phyloP scores from a whole-genome alignment of 1,284 basidiomycete genomes.

The Serendipita sp. region DNA sequence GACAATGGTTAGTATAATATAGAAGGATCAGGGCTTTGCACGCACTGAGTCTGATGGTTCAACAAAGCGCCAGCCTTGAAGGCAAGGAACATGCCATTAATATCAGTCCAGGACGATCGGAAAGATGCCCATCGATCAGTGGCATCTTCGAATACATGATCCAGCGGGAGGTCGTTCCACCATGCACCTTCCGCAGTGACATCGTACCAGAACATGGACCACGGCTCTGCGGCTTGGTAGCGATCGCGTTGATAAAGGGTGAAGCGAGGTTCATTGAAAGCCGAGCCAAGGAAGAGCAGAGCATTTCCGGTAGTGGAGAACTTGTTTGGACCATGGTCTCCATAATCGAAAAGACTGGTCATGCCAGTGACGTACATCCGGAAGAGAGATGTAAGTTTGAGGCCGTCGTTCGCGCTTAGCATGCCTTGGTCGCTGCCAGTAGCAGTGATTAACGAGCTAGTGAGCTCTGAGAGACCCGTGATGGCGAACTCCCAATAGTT shows the following conservation, averaged over 20 bases:
- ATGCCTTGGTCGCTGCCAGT: conserved; percentile 75
- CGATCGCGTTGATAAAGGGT: conserved; percentile 48
- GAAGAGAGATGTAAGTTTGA: conserved; percentile 65
- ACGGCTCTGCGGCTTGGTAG: conserved; percentile 39
- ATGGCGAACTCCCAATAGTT: conserved; percentile 97
- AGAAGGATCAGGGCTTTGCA: conserved; percentile 14
- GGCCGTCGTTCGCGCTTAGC: conserved; percentile 53
- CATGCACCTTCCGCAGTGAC: conserved; percentile 35
- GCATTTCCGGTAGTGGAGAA: conserved; percentile 32
- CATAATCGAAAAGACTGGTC: conserved; percentile 41
- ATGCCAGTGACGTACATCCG: conserved; percentile 66
- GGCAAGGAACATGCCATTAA: conserved; percentile 37
- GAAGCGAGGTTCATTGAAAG: conserved; percentile 32
- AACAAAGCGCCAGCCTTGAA: conserved; percentile 37
- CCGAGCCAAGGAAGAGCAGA: conserved; percentile 28
- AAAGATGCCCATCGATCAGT: conserved; percentile 36
- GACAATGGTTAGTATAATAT: neutral
- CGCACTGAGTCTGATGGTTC: conserved; percentile 38
- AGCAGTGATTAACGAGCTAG: conserved; percentile 69
- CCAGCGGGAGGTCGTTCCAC: conserved; percentile 40
- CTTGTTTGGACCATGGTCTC: conserved; percentile 51
- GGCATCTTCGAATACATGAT: conserved; percentile 31
- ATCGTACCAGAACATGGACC: conserved; percentile 51
- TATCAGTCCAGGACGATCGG: conserved; percentile 41
- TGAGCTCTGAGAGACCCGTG: conserved; percentile 85